phyloP scores from a whole-genome alignment of 768 basidiomycete genomes.

The Gautieria morchelliformis region DNA sequence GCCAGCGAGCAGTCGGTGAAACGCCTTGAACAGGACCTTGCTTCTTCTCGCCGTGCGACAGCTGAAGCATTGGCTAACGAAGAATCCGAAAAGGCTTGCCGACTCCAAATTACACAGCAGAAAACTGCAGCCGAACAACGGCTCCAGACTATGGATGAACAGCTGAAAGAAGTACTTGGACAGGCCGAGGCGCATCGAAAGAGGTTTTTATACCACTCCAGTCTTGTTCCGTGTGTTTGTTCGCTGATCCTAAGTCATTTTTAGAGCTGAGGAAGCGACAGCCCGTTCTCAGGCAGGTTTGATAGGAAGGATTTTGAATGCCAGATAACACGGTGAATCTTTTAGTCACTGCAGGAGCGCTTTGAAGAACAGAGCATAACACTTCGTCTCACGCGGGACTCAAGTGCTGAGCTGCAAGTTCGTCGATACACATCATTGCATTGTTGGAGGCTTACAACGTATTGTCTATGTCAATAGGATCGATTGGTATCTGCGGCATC shows the following conservation, averaged over 20 bases:
- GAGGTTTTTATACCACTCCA: neutral
- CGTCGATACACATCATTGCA: neutral
- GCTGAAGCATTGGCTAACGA: neutral
- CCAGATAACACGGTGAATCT: neutral
- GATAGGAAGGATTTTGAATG: too few species aligned
- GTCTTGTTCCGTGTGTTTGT: neutral
- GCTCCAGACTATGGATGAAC: neutral
- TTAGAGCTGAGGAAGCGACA: neutral
- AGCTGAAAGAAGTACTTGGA: neutral
- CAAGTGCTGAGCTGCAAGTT: conserved; percentile 43
- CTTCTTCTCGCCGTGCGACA: neutral
- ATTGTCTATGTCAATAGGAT: neutral
- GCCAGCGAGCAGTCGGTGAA: neutral
- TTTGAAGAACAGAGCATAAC: conserved; percentile 49
- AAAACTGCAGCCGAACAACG: neutral
- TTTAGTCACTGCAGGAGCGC: conserved; percentile 37
- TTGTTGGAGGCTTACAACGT: too few species aligned
- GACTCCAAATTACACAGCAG: neutral
- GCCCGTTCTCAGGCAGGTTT: neutral
- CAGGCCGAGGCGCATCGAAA: neutral
- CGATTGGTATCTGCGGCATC: neutral
- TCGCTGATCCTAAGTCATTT: neutral
- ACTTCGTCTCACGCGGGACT: conserved; percentile 44
- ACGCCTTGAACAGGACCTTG: neutral
- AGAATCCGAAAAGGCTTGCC: neutral